These are phyloP conservation scores for Plantago lanceolata DNA, from an alignment of 305 asterid species.

Conservation along the genomic window DNA sequence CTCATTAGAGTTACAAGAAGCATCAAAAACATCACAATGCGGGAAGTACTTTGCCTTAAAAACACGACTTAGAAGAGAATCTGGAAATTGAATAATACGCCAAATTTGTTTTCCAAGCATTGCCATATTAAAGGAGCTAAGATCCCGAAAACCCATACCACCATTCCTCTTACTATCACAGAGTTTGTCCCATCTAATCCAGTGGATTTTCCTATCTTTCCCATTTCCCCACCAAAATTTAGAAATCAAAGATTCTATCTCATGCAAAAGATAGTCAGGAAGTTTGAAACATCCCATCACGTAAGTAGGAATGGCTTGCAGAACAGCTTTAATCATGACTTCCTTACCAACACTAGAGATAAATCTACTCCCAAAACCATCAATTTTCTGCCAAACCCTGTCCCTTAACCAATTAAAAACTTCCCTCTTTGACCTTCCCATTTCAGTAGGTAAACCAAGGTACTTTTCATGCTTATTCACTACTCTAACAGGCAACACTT, in stretches of 20 bases:
- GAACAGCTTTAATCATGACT: neutral
- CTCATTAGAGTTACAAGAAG: no score
- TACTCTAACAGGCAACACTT: no score
- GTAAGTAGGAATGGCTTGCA: constrained; percentile 11
- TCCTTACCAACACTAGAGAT: neutral
- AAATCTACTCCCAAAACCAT: neutral
- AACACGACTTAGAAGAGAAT: no score
- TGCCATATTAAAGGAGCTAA: neutral
- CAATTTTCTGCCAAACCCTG: no score
- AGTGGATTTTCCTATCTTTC: neutral
- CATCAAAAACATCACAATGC: no score
- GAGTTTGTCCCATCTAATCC: neutral
- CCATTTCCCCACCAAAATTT: constrained; percentile 6
- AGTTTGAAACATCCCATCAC: neutral
- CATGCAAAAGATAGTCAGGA: neutral
- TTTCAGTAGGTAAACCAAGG: neutral
- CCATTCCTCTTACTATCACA: neutral
- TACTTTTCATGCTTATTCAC: neutral
- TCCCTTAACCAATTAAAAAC: neutral
- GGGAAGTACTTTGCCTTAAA: no score
- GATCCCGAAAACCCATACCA: neutral
- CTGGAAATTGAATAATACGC: neutral
- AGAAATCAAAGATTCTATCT: neutral
- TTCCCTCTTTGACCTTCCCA: neutral
- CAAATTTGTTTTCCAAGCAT: neutral